phyloP scores from a whole-genome alignment of 768 basidiomycete genomes.

The Cytidiella melzeri region DNA sequence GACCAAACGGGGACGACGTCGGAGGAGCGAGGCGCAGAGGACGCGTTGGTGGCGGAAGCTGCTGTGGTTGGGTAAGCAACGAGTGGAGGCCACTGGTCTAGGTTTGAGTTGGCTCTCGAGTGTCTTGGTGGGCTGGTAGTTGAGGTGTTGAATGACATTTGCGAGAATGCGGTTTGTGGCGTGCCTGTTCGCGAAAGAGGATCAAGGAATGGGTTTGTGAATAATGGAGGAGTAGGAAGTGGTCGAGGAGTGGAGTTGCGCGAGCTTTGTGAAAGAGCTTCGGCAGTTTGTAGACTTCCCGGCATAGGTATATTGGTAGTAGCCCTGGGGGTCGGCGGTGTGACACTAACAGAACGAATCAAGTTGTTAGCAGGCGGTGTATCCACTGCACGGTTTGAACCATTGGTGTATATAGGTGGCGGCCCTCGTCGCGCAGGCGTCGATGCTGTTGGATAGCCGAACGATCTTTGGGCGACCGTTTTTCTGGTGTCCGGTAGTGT shows the following conservation, averaged over 20 bases:
- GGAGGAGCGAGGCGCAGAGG: background rate
- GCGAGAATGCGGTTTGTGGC: constrained; percentile 9
- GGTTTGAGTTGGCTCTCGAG: background rate
- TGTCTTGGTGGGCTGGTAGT: background rate
- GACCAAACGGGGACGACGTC: background rate
- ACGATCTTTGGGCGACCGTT: background rate
- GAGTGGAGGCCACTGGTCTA: background rate
- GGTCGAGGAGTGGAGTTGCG: background rate
- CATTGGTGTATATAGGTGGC: constrained; percentile 3
- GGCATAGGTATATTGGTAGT: background rate
- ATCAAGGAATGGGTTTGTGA: constrained; percentile 15
- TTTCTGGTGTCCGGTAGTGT: background rate
- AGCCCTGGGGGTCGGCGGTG: background rate
- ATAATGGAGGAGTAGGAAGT: constrained; percentile 1
- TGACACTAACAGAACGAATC: background rate
- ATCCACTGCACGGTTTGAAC: constrained; percentile 1
- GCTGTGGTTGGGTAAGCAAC: background rate
- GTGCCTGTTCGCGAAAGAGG: constrained; percentile 13
- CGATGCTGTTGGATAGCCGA: too few species aligned
- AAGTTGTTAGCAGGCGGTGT: background rate
- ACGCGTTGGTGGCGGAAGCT: background rate
- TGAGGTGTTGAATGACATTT: constrained; percentile 1
- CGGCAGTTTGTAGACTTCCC: background rate
- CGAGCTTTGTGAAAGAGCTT: background rate
- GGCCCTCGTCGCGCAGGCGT: constrained; percentile 8